phyloP scores from a whole-genome alignment of 75 land plant genomes.

The Chamaecyparis obtusa region DNA sequence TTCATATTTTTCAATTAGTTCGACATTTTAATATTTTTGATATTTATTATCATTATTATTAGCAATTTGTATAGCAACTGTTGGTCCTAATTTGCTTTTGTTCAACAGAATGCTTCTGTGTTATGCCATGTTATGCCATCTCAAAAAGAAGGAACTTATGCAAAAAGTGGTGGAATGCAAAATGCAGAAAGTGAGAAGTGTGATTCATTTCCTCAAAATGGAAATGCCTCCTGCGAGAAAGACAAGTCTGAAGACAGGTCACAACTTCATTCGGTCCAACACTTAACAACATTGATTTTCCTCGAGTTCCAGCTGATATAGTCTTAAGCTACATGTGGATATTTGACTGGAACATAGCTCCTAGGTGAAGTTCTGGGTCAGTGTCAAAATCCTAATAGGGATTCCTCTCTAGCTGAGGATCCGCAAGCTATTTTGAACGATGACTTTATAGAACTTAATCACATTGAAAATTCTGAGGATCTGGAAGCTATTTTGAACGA shows the following conservation, averaged over 20 bases:
- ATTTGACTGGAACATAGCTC: background rate
- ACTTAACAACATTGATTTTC: background rate
- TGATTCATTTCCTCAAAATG: no score
- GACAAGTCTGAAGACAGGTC: background rate
- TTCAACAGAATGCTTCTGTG: constrained; percentile 5
- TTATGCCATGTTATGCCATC: constrained; percentile 6
- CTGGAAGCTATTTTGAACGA: no score
- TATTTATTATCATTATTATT: background rate
- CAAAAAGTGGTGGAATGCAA: background rate
- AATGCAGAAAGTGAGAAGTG: background rate
- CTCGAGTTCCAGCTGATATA: constrained; percentile 6
- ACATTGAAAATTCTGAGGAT: no score
- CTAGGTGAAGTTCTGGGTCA: no score
- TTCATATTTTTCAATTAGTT: background rate
- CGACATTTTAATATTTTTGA: background rate
- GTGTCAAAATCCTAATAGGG: no score
- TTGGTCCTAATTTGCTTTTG: background rate
- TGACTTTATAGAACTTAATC: no score
- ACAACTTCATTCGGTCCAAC: no score
- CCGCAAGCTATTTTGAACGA: no score
- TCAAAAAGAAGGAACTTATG: background rate
- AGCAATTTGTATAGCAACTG: background rate
- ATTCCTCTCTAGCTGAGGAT: no score
- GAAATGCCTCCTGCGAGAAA: background rate
- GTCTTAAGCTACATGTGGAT: background rate